Conservation (phyloP, 1,139 yeast species). For the Keqinozyma sinolaborantium region DNA sequence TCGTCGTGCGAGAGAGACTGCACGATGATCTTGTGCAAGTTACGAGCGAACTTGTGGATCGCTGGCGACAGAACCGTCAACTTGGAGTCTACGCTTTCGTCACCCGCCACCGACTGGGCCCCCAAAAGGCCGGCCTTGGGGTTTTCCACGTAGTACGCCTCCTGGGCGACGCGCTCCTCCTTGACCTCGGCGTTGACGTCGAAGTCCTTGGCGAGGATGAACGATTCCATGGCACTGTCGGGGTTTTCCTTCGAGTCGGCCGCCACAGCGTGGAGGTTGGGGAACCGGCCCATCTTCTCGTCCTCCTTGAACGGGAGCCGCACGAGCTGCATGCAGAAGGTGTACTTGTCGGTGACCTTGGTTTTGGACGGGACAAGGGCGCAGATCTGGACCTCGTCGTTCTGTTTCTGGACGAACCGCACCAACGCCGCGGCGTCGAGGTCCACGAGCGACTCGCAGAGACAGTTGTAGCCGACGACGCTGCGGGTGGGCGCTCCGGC, state of each 20-base stretch:
- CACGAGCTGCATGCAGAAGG: conserved; percentile 31
- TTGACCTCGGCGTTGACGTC: conserved; percentile 8
- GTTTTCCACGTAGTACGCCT: conserved; percentile 8
- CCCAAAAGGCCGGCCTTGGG: conserved; percentile 9
- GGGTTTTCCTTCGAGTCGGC: conserved; percentile 10
- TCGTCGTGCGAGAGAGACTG: conserved; percentile 23
- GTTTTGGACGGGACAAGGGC: conserved; percentile 50
- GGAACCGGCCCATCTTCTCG: conserved; percentile 60
- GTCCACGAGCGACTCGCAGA: conserved; percentile 53
- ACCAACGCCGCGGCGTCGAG: conserved; percentile 54
- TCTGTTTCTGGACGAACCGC: conserved; percentile 51
- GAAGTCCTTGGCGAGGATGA: conserved; percentile 21
- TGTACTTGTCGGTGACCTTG: conserved; percentile 11
- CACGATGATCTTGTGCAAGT: conserved; percentile 21
- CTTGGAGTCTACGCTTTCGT: conserved; percentile 11
- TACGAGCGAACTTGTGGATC: conserved; percentile 21
- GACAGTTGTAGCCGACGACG: conserved; percentile 42
- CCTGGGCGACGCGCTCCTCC: conserved; percentile 1
- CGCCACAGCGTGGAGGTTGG: conserved; percentile 27
- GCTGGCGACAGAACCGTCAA: conserved; percentile 29
- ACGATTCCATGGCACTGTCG: conserved; percentile 30
- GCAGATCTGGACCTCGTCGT: conserved; percentile 53
- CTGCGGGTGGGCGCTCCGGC: conserved; percentile 31
- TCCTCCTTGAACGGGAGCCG: conserved; percentile 81
- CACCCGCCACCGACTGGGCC: conserved; percentile 7